These are phyloP conservation scores for Excoecaria agallocha DNA, from an alignment of 345 rosid species.

Conservation along the genomic window DNA sequence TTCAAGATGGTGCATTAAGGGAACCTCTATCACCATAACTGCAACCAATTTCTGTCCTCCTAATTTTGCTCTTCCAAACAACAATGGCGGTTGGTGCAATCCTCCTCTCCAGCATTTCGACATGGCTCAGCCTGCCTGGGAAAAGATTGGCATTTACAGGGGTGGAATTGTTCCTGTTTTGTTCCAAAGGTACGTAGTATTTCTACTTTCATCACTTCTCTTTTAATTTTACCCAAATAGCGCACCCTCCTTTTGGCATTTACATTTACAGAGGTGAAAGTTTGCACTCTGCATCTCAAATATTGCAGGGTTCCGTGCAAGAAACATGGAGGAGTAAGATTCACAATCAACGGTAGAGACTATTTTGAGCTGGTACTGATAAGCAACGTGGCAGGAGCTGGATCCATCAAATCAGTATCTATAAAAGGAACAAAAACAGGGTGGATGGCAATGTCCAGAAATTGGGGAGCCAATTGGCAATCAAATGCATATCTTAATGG, in stretches of 20 bases:
- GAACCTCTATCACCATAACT: slow-evolving; percentile 21
- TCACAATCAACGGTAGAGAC: slow-evolving; percentile 73
- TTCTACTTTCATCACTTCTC: not conserved
- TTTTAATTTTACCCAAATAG: too few relatives aligned
- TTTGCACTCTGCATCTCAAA: too few relatives aligned
- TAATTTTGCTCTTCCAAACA: slow-evolving; percentile 52
- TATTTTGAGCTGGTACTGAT: slow-evolving; percentile 82
- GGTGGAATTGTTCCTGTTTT: slow-evolving; percentile 89
- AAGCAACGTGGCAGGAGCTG: slow-evolving; percentile 71
- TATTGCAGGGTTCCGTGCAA: slow-evolving; percentile 73
- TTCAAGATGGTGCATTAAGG: slow-evolving; percentile 31
- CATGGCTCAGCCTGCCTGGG: slow-evolving; percentile 95
- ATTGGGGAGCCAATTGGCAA: slow-evolving; percentile 98
- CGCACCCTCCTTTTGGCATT: too few relatives aligned
- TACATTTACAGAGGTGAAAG: too few relatives aligned
- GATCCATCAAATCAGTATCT: slow-evolving; percentile 60
- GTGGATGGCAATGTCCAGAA: slow-evolving; percentile 84
- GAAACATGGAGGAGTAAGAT: slow-evolving; percentile 84
- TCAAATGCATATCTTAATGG: slow-evolving; percentile 76
- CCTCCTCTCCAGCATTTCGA: slow-evolving; percentile 94
- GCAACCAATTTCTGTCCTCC: slow-evolving; percentile 40
- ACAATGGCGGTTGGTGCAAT: slow-evolving; percentile 97
- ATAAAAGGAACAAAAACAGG: slow-evolving; percentile 73
- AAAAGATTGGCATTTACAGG: slow-evolving; percentile 72
- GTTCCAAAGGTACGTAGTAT: slow-evolving; percentile 54